These are phyloP conservation scores for Magnusiomyces fungicola DNA, from an alignment of 1,139 yeast species.

Conservation along the genomic window DNA sequence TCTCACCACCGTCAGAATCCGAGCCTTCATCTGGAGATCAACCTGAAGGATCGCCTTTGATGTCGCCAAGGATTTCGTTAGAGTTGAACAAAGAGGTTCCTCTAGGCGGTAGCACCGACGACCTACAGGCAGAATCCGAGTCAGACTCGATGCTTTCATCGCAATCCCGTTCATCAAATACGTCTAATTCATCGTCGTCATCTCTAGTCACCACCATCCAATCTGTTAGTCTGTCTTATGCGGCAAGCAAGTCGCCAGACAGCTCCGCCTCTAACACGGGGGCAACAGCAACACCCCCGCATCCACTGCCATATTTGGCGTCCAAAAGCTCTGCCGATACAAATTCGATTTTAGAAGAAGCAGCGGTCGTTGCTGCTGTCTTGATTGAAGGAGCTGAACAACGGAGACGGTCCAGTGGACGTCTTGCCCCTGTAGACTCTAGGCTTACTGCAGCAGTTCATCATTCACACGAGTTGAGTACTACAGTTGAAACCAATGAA, in stretches of 20 bases:
- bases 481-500: not conserved
- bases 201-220: not conserved
- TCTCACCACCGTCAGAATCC: conserved; percentile 1
- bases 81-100: too few species aligned
- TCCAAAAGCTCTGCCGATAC: conserved; percentile 1
- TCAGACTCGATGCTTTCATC: not conserved
- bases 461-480: not conserved
- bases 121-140: conserved; percentile 1
- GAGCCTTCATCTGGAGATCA: not conserved
- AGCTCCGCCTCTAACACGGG: not conserved
- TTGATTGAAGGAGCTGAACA: conserved; percentile 14
- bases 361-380: conserved; percentile 20
- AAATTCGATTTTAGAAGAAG: conserved; percentile 17
- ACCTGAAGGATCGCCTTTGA: not conserved
- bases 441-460: not conserved
- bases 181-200: not conserved
- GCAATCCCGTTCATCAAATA: not conserved
- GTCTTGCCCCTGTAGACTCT: not conserved
- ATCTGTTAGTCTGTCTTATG: not conserved
- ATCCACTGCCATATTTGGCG: not conserved
- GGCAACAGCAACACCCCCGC: not conserved
- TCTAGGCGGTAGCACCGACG: not conserved
- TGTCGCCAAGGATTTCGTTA: too few species aligned
- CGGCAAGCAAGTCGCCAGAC: not conserved
- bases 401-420: not conserved